Conservation (phyloP, 1,284 basidiomycete species). For the Porogramme epimiltina region DNA sequence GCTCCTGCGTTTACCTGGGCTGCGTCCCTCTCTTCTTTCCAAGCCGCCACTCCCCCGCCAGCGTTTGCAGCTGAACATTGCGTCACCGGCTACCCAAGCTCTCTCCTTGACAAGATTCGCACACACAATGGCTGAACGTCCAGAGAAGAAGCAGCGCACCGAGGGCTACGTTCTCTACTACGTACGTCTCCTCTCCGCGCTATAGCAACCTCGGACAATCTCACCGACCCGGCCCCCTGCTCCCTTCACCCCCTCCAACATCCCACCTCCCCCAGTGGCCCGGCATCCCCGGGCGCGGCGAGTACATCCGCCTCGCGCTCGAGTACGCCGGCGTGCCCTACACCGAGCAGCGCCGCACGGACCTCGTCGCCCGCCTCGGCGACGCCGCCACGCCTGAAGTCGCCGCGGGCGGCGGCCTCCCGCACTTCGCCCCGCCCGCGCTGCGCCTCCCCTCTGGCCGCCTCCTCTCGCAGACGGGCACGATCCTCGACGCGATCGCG, state of each 20-base stretch:
- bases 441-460: constrained; percentile 36
- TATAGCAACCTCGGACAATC: background rate
- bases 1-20: too few relatives aligned
- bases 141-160: constrained; percentile 31
- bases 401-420: constrained; percentile 25
- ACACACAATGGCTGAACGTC: constrained; percentile 18
- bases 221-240: background rate
- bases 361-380: constrained; percentile 22
- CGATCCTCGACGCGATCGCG: constrained; percentile 44
- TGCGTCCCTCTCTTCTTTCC: too few relatives aligned
- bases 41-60: too few relatives aligned
- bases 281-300: constrained; percentile 47
- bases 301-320: constrained; percentile 48
- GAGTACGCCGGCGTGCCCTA: constrained; percentile 42
- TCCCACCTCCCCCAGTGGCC: constrained; percentile 28
- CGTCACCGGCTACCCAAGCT: too few relatives aligned
- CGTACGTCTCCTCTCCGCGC: constrained; percentile 20
- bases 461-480: constrained; percentile 41
- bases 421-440: constrained; percentile 41
- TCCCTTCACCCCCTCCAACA: background rate
- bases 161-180: constrained; percentile 36
- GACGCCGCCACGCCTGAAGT: constrained; percentile 12
- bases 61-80: too few relatives aligned
- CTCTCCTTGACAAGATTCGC: background rate
- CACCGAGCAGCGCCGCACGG: constrained; percentile 31